Conservation (phyloP, 1,284 basidiomycete genomes). For the Cryptococcus sp. region DNA sequence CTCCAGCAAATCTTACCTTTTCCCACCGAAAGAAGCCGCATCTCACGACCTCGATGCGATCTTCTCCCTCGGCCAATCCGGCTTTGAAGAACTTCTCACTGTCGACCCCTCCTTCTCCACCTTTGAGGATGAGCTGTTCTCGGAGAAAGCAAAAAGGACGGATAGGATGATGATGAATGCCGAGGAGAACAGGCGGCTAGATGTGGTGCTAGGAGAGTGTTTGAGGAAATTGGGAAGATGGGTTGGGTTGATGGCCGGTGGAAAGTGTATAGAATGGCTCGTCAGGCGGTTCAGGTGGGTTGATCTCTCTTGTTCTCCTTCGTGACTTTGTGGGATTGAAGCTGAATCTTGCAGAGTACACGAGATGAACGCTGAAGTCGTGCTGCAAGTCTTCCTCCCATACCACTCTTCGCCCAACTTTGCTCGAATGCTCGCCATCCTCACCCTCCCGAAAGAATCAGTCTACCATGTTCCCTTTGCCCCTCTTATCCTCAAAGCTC, state of each 20-base stretch:
- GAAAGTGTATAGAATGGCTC: slow-evolving; percentile 93
- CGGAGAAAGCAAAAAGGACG: slow-evolving; percentile 64
- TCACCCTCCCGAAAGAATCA: slow-evolving; percentile 56
- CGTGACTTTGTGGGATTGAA: neutral
- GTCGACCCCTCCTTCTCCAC: slow-evolving; percentile 54
- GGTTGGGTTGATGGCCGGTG: slow-evolving; percentile 73
- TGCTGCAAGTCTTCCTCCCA: slow-evolving; percentile 80
- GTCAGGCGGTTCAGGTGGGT: slow-evolving; percentile 84
- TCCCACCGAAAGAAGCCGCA: slow-evolving; percentile 71
- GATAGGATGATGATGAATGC: slow-evolving; percentile 76
- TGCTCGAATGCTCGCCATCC: slow-evolving; percentile 82
- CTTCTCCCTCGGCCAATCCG: slow-evolving; percentile 74
- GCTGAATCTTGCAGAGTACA: slow-evolving; percentile 62
- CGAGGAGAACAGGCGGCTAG: slow-evolving; percentile 60
- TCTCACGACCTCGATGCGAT: slow-evolving; percentile 82
- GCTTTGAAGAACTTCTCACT: slow-evolving; percentile 61
- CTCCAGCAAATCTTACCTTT: slow-evolving; percentile 72
- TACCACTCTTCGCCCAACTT: slow-evolving; percentile 96
- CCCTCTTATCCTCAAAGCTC: slow-evolving; percentile 67
- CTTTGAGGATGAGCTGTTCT: slow-evolving; percentile 70
- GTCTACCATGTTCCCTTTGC: slow-evolving; percentile 54
- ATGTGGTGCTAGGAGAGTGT: slow-evolving; percentile 51
- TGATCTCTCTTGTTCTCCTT: slow-evolving; percentile 5
- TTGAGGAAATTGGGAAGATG: slow-evolving; percentile 69
- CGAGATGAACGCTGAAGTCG: slow-evolving; percentile 81